Base-by-base conservation (phyloP, 2,329 filamentous ascomycete species). In the Trichoderma atrobrunneum region DNA sequence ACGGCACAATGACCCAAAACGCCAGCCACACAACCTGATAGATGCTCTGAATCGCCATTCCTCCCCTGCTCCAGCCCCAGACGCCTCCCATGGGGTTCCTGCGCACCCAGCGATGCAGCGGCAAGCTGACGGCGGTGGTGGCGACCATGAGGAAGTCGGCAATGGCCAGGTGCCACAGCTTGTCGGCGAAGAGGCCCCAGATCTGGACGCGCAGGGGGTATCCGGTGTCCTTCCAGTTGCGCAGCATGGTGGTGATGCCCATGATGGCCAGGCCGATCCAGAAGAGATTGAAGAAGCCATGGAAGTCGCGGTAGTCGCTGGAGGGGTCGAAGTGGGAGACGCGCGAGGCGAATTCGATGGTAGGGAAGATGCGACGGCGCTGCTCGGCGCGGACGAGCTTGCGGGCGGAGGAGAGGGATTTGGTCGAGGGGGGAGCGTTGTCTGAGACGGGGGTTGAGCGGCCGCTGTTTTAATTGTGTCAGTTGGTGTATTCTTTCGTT, bases 191-290 rank as follows among this genome's bases (percentile, higher is more conserved):
- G 28, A 97, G 85, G 69, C 87, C 88, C 93, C 95, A 98, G 75
- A 98, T 97, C 80, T 93, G 87, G 65, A 97, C 90, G 78, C 92
- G 89, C 77, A 98, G 85, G 18, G 95, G 93, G 79, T 92, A 93
- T 26, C 96, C 96, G 0, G 94, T 98, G 80, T 98, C 96, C 81
- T 95, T 97, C 79, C 96, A 89, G 81, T 97, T 98, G 78, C 95
- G 90, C 78, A 98, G 83, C 86, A 94, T 93, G n/a, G 93, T 93
- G 3, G 95, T 98, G 74, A 97, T 91, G 77, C 95, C 94, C 95
- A 99, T 97, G 81, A 99, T 97, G 76, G 93, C 93, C 73, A 99
- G 86, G 11, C 94, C 94, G 75, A 99, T 95, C 96, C 96, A 99
- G 84, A 99, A 99, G 48, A 99, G 88, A 69, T 96, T 93, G 84